Conservation (phyloP, 106 monocot species). For the Hemerocallis citrina region DNA sequence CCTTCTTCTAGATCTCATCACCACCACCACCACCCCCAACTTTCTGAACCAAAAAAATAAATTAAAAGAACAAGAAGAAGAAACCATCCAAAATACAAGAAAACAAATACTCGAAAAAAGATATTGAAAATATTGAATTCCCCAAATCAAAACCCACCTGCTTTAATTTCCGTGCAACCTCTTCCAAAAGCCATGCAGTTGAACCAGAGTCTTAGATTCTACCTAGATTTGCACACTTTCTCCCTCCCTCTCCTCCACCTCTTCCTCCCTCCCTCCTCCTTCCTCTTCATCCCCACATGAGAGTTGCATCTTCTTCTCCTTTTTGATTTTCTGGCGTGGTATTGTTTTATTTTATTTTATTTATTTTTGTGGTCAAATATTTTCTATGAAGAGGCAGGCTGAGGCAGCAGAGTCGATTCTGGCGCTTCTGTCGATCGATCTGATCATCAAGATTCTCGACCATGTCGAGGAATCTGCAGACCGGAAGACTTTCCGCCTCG, state of each 20-base stretch:
- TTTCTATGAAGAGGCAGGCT: background rate
- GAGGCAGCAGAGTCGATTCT: slow-evolving; percentile 4
- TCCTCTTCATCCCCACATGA: slow-evolving; percentile 81
- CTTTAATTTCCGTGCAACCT: too few species aligned
- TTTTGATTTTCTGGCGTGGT: background rate
- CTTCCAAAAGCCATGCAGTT: slow-evolving; percentile 15
- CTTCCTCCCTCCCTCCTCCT: slow-evolving; percentile 24
- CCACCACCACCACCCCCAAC: background rate
- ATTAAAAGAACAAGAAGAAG: background rate
- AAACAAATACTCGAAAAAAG: too few species aligned
- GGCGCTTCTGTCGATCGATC: slow-evolving; percentile 43
- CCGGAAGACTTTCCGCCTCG: slow-evolving; percentile 55
- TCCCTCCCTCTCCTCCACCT: background rate
- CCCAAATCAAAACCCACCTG: background rate
- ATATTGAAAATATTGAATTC: background rate
- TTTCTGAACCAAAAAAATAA: too few species aligned
- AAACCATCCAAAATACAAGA: too few species aligned
- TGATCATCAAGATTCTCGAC: slow-evolving; percentile 55
- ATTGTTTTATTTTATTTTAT: background rate
- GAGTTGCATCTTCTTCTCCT: too few species aligned
- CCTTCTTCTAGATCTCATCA: background rate
- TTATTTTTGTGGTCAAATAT: background rate
- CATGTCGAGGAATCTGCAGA: slow-evolving; percentile 29
- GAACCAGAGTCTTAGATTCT: background rate
- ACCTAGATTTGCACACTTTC: background rate